These are phyloP conservation scores for Phytophthora melonis DNA, from an alignment of 352 stramenopile genomes.

Conservation along the genomic window DNA sequence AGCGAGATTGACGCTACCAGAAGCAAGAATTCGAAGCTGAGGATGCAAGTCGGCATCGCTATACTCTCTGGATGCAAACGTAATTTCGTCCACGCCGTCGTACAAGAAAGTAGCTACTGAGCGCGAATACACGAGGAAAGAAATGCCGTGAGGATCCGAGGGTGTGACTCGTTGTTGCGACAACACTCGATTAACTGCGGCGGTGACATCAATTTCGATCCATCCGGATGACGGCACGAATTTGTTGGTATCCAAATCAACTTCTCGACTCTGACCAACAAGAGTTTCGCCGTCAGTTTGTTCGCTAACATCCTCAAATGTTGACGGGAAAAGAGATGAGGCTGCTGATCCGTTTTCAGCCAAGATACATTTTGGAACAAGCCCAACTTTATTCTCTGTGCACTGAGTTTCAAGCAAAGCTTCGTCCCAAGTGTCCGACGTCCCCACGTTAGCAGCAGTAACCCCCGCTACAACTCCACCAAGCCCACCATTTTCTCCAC, in stretches of 20 bases:
- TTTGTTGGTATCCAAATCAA: constrained; percentile 51
- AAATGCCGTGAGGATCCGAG: constrained; percentile 44
- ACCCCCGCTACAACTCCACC: constrained; percentile 66
- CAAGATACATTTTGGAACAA: constrained; percentile 35
- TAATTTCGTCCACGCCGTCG: constrained; percentile 60
- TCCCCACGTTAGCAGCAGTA: constrained; percentile 25
- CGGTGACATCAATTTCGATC: constrained; percentile 77
- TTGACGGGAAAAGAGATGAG: constrained; percentile 50
- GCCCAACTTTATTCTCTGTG: constrained; percentile 12
- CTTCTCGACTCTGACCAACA: constrained; percentile 41
- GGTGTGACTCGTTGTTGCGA: constrained; percentile 36
- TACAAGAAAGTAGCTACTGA: constrained; percentile 56
- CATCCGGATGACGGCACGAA: constrained; percentile 53
- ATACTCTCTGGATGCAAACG: constrained; percentile 70
- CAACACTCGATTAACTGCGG: constrained; percentile 63
- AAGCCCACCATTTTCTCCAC: constrained; percentile 70
- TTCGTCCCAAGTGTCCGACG: constrained; percentile 53
- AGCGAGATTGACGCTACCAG: constrained; percentile 64
- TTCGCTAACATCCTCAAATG: constrained; percentile 38
- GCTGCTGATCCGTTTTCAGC: constrained; percentile 23
- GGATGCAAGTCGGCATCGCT: constrained; percentile 41
- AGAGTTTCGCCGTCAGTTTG: constrained; percentile 39
- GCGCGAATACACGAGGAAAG: constrained; percentile 64
- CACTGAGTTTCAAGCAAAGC: constrained; percentile 34
- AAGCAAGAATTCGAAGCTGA: constrained; percentile 55